Evolutionary conservation across 2,329 filamentous ascomycete genomes (phyloP).

Genomic region (Lizonia empirigonia): DNA sequence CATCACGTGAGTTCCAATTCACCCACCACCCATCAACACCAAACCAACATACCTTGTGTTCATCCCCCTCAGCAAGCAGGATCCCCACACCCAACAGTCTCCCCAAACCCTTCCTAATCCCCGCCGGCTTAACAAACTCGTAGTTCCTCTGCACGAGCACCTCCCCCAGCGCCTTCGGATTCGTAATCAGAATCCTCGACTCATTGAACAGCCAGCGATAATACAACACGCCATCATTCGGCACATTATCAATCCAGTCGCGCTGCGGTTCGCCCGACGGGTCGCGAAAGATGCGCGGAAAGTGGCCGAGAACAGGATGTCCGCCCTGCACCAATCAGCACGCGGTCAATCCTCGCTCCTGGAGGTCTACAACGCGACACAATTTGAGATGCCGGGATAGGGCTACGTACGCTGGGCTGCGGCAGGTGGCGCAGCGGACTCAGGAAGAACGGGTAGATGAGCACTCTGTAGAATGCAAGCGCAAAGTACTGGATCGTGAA

Average conservation of each 20-base stretch:
- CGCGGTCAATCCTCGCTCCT: background rate
- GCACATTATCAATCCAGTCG: slow-evolving; percentile 59
- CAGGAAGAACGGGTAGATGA: slow-evolving; percentile 64
- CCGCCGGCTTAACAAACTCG: slow-evolving; percentile 56
- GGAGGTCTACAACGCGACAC: too few relatives aligned
- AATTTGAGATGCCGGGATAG: too few relatives aligned
- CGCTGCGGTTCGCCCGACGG: slow-evolving; percentile 53
- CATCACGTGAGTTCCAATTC: slow-evolving; percentile 7
- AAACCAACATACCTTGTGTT: slow-evolving; percentile 68
- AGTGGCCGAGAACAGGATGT: slow-evolving; percentile 51
- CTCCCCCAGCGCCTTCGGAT: slow-evolving; percentile 55
- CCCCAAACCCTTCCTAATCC: slow-evolving; percentile 60
- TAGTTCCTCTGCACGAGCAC: slow-evolving; percentile 58
- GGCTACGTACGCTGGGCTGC: slow-evolving; percentile 41
- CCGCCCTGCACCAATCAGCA: background rate
- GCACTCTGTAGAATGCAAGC: slow-evolving; percentile 49
- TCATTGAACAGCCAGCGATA: slow-evolving; percentile 57
- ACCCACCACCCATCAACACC: background rate
- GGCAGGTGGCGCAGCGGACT: slow-evolving; percentile 65
- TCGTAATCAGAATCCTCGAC: slow-evolving; percentile 54
- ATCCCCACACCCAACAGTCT: slow-evolving; percentile 73
- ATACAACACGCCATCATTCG: slow-evolving; percentile 62
- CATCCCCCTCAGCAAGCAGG: slow-evolving; percentile 85
- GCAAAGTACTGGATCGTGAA: slow-evolving; percentile 47
- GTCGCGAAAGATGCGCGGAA: slow-evolving; percentile 49